phyloP scores from a whole-genome alignment of 371 early-diverging fungal genomes.

The Funneliformis caledonium region DNA sequence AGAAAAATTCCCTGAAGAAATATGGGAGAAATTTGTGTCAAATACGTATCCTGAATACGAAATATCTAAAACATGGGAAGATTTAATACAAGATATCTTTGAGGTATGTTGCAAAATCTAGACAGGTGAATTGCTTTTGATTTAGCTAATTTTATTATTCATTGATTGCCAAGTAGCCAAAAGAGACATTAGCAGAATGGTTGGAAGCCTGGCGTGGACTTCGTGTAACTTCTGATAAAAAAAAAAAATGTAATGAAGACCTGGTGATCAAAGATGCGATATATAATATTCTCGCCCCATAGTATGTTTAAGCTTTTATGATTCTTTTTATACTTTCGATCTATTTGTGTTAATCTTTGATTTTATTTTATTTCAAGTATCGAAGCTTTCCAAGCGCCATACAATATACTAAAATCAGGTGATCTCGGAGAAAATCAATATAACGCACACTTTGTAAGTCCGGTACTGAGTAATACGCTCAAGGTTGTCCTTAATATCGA shows the following conservation, averaged over 20 bases:
- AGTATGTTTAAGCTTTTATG: conserved; percentile 13
- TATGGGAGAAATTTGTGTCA: conserved; percentile 20
- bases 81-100: conserved; percentile 8
- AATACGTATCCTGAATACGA: conserved; percentile 31
- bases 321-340: neutral
- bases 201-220: conserved; percentile 11
- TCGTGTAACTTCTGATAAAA: conserved; percentile 2
- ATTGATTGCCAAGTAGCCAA: conserved; percentile 18
- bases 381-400: conserved; percentile 33
- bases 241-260: conserved; percentile 1
- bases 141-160: conserved; percentile 14
- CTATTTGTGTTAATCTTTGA: neutral
- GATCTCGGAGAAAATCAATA: conserved; percentile 33
- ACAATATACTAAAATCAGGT: conserved; percentile 27
- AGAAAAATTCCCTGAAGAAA: conserved; percentile 1
- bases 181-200: conserved; percentile 23
- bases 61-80: conserved; percentile 23
- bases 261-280: conserved; percentile 6
- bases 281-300: conserved; percentile 23
- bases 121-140: neutral
- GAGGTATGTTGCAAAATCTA: conserved; percentile 21
- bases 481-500: conserved; percentile 3
- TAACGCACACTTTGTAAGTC: conserved; percentile 31
- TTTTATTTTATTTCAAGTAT: conserved; percentile 19
- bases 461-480: conserved; percentile 6